Base-by-base conservation (phyloP, 495 filamentous ascomycete genomes). In the Hyaloscypha variabilis region DNA sequence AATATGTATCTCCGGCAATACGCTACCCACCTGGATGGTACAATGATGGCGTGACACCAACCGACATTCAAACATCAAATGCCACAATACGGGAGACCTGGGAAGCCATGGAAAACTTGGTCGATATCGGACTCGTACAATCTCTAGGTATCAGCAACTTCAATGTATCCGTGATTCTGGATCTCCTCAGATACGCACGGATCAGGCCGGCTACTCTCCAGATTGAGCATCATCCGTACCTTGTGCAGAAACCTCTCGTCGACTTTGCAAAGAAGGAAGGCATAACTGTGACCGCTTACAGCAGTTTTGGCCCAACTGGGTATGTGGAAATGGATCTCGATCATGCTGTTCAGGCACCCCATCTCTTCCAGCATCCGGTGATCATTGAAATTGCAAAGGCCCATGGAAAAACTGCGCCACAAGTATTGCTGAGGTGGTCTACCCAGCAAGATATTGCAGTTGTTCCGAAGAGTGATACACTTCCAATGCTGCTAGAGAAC, bases 151-250 rank as follows among this genome's bases (percentile, higher is more conserved):
- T n/a, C n/a, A n/a, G n/a, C n/a, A n/a, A n/a, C n/a, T n/a, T n/a
- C n/a, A n/a, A n/a, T n/a, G n/a, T n/a, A n/a, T n/a, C n/a, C n/a
- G n/a, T n/a, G n/a, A n/a, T 67, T 21, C 88, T 94, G 77, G 93
- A 97, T 75, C 80, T 96, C 67, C 83, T 96, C 69, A 87, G 90
- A 54, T 94, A 94, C 77, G 91, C 92, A 39, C 85, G 83, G 61
- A 85, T 93, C 76, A 82, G 79, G 36, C 92, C 92, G 14, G 86
- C 91, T 25, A 88, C 89, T 54, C 88, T 97, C 46, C 93, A 97
- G 84, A 90, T 97, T 79, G 93, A 97, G 83, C 93, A 96, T 80
- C 94, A 97, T 82, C 93, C 93, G n/a, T 96, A 92, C 85, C 87
- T 97, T 65, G 87, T 88, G 50, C 93, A 96, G 83, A 77, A 79